Evolutionary conservation across 495 filamentous ascomycete species (phyloP).

Genomic region (Ascobolus immersus): DNA sequence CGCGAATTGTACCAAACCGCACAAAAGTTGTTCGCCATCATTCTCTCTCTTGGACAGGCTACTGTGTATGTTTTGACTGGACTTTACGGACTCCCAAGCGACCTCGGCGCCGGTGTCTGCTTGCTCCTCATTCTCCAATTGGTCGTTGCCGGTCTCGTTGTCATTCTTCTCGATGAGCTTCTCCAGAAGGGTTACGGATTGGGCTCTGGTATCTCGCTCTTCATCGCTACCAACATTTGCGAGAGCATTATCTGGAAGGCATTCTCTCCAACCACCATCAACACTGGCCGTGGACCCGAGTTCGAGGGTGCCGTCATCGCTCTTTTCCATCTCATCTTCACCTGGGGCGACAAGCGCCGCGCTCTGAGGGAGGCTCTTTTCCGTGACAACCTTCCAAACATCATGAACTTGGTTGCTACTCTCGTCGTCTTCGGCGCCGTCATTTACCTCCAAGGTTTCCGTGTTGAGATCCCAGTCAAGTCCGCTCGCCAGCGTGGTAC

Average conservation of each 20-base stretch:
- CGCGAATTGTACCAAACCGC: conserved; percentile 98
- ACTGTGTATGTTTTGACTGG: conserved; percentile 93
- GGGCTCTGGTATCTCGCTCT: conserved; percentile 92
- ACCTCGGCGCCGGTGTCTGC: conserved; percentile 92
- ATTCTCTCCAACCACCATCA: conserved; percentile 96
- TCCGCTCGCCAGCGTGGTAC: conserved; percentile 96
- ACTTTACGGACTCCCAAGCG: conserved; percentile 84
- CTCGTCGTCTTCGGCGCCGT: conserved; percentile 83
- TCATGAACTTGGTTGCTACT: conserved; percentile 94
- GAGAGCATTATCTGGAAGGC: conserved; percentile 99
- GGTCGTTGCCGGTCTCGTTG: conserved; percentile 85
- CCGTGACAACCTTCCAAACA: conserved; percentile 96
- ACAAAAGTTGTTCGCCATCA: conserved; percentile 96
- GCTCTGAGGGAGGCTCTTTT: conserved; percentile 97
- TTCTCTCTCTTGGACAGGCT: conserved; percentile 87
- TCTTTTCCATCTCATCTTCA: conserved; percentile 90
- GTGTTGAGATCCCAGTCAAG: conserved; percentile 99
- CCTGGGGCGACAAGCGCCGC: conserved; percentile 94
- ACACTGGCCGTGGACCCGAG: conserved; percentile 95
- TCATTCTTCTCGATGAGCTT: conserved; percentile 96
- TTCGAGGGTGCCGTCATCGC: conserved; percentile 98
- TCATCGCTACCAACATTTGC: conserved; percentile 99
- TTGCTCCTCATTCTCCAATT: conserved; percentile 92
- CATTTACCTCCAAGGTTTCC: conserved; percentile 99
- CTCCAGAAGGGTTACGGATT: conserved; percentile 99